These are phyloP conservation scores for Meyerozyma sp. DNA, from an alignment of 1,139 yeast genomes.

Conservation along the genomic window DNA sequence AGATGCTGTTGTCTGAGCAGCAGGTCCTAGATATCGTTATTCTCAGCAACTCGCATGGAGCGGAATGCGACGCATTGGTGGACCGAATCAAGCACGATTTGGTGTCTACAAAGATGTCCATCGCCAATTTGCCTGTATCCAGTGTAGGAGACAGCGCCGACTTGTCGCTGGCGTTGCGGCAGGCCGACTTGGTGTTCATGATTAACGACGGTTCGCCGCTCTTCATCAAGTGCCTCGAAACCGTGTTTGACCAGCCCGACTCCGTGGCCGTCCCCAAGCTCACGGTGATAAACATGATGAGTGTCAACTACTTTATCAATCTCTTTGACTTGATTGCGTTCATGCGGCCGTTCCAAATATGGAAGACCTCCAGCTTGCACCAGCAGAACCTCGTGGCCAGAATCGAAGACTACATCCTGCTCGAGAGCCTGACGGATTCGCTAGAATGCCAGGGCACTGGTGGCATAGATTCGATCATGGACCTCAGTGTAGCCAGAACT, in stretches of 20 bases:
- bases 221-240: constrained; percentile 21
- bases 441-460: constrained; percentile 6
- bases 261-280: constrained; percentile 19
- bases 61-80: constrained; percentile 20
- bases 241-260: constrained; percentile 6
- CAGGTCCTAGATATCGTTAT: not conserved
- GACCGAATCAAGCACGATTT: constrained; percentile 12
- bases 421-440: constrained; percentile 14
- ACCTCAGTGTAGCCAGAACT: not conserved
- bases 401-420: constrained; percentile 22
- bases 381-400: constrained; percentile 20
- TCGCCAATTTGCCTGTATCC: not conserved
- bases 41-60: constrained; percentile 7
- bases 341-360: constrained; percentile 33
- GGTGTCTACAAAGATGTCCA: not conserved
- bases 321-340: constrained; percentile 32
- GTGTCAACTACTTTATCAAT: constrained; percentile 36
- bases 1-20: constrained; percentile 20
- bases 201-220: constrained; percentile 37
- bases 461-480: not conserved
- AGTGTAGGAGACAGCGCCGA: not conserved
- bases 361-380: constrained; percentile 35
- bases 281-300: constrained; percentile 36
- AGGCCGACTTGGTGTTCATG: constrained; percentile 27
- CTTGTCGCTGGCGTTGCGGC: not conserved